Evolutionary conservation across 2,329 filamentous ascomycete genomes (phyloP).

Genomic region (Neurospora crassa): DNA sequence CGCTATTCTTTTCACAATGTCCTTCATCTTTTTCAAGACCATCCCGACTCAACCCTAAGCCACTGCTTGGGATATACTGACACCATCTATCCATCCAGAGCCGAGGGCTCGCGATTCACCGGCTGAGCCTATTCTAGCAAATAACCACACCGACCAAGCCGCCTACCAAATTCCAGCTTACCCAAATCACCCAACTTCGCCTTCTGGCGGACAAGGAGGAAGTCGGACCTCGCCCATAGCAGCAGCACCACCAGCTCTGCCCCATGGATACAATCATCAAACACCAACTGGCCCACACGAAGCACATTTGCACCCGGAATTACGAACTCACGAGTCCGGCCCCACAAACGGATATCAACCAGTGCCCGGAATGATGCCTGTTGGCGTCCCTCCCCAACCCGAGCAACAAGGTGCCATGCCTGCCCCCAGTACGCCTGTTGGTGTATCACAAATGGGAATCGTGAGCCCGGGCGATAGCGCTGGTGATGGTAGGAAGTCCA

Average conservation of each 20-base stretch:
- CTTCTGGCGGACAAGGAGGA: conserved; percentile 8
- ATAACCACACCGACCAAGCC: conserved; percentile 7
- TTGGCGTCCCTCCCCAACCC: conserved; percentile 17
- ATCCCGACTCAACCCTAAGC: neutral
- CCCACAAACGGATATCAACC: conserved; percentile 15
- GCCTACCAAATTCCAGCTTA: conserved; percentile 7
- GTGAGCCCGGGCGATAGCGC: conserved; percentile 25
- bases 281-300: conserved; percentile 28
- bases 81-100: conserved; percentile 6
- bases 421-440: conserved; percentile 21
- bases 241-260: conserved; percentile 11
- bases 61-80: conserved; percentile 8
- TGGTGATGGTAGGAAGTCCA: conserved; percentile 61
- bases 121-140: conserved; percentile 1
- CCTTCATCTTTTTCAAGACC: neutral
- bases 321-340: conserved; percentile 24
- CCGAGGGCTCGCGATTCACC: conserved; percentile 10
- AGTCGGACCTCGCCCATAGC: conserved; percentile 10
- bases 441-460: conserved; percentile 18
- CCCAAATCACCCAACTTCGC: conserved; percentile 8
- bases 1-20: neutral
- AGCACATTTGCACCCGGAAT: conserved; percentile 39
- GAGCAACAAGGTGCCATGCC: conserved; percentile 21
- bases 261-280: conserved; percentile 38
- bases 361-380: conserved; percentile 25